A percentile compares a stretch with the other conserved stretches of the same genome.
phyloP scores from a whole-genome alignment of 768 basidiomycete genomes.

The Hygrocybe punicea region DNA sequence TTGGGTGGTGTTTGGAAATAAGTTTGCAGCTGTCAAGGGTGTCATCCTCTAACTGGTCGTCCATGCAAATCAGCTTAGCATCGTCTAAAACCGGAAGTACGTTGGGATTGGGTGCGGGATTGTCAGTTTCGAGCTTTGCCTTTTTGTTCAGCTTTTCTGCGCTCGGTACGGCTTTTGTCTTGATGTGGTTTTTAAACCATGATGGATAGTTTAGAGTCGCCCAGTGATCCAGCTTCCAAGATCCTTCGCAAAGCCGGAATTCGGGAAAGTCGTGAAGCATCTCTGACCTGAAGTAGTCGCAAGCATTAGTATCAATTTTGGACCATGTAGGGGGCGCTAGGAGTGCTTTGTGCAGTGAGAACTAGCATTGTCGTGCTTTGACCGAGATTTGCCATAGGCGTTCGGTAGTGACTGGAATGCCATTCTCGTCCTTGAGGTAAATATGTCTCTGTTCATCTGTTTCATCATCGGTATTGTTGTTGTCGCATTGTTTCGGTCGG shows the following conservation, averaged over 20 bases:
- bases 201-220: slow-evolving; percentile 7
- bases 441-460: neutral
- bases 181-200: slow-evolving; percentile 9
- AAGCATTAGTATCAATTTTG: neutral
- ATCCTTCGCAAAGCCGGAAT: slow-evolving; percentile 12
- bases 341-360: neutral
- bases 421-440: slow-evolving; percentile 11
- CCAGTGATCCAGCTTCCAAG: slow-evolving; percentile 17
- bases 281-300: slow-evolving; percentile 8
- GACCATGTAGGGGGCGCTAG: slow-evolving; percentile 5
- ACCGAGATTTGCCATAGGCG: slow-evolving; percentile 6
- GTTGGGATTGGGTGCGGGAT: neutral
- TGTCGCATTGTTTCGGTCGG: slow-evolving; percentile 5
- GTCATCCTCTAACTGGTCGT: neutral
- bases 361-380: slow-evolving; percentile 7
- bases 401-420: slow-evolving; percentile 1
- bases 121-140: neutral
- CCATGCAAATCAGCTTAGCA: neutral
- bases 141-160: neutral
- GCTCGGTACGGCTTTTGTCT: neutral
- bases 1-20: no score
- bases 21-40: neutral
- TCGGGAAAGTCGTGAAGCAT: slow-evolving; percentile 15
- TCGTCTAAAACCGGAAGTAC: neutral
- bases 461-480: slow-evolving; percentile 3